Conservation (phyloP, 148 eudicot species). For the Heliosperma pusillum region DNA sequence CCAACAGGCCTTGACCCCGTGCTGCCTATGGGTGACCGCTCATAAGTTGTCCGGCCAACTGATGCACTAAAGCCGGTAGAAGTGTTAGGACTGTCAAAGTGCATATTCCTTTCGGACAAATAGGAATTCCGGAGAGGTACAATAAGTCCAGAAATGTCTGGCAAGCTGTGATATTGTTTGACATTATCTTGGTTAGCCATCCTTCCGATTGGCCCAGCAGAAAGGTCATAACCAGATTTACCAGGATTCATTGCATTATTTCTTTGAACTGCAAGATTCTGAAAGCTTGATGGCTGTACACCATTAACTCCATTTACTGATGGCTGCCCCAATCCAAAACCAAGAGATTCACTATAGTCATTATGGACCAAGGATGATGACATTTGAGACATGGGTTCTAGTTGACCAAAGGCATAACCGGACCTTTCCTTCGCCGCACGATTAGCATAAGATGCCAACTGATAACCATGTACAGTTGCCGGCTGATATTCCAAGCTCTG, state of each 20-base stretch:
- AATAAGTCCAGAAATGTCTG: slow-evolving; percentile 72
- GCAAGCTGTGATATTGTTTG: slow-evolving; percentile 85
- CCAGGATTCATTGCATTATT: slow-evolving; percentile 54
- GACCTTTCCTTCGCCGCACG: slow-evolving; percentile 50
- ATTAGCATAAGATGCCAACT: slow-evolving; percentile 49
- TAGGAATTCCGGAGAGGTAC: slow-evolving; percentile 43
- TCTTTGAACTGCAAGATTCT: slow-evolving; percentile 55
- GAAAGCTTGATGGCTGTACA: slow-evolving; percentile 58
- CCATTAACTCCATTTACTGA: slow-evolving; percentile 42
- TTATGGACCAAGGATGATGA: slow-evolving; percentile 48
- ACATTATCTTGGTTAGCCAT: slow-evolving; percentile 25
- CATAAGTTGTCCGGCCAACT: slow-evolving; percentile 33
- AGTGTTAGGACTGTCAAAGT: slow-evolving; percentile 36
- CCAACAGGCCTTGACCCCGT: slow-evolving; percentile 42
- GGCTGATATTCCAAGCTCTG: slow-evolving; percentile 67
- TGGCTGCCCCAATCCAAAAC: slow-evolving; percentile 41
- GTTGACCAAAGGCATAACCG: slow-evolving; percentile 41
- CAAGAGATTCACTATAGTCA: slow-evolving; percentile 46
- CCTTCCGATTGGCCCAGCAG: slow-evolving; percentile 38
- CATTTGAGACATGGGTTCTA: slow-evolving; percentile 39
- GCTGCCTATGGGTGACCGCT: slow-evolving; percentile 34
- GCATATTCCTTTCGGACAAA: slow-evolving; percentile 36
- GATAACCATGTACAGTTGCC: slow-evolving; percentile 82
- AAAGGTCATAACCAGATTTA: slow-evolving; percentile 33
- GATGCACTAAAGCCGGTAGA: slow-evolving; percentile 40